Percentiles rank a stretch among this genome's conserved stretches.
Evolutionary conservation across 768 basidiomycete genomes (phyloP).

Genomic region (Kwoniella heveanensis): DNA sequence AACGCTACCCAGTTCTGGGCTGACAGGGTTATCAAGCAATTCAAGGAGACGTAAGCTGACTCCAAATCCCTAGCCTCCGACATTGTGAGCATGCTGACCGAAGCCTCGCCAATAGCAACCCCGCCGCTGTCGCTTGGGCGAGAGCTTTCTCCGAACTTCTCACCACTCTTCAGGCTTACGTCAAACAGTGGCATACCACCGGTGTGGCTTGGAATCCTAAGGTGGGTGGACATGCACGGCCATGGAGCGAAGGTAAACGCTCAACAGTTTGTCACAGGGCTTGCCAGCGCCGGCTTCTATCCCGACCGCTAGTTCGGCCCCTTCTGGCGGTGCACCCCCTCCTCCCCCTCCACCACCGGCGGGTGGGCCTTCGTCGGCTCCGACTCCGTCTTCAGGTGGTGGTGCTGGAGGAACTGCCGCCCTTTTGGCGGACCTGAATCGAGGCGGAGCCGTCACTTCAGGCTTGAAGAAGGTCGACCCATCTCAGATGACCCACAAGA

Average conservation of each 20-base stretch:
- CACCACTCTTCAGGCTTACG: constrained; percentile 78
- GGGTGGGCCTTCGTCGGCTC: constrained; percentile 40
- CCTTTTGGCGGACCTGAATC: constrained; percentile 87
- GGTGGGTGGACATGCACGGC: no score
- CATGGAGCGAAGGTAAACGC: no score
- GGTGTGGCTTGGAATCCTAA: constrained; percentile 87
- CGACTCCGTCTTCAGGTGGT: constrained; percentile 43
- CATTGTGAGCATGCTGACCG: background rate
- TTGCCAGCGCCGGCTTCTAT: constrained; percentile 54
- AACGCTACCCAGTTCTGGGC: constrained; percentile 85
- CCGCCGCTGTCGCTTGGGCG: constrained; percentile 87
- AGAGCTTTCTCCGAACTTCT: constrained; percentile 69
- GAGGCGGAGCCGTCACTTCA: constrained; percentile 85
- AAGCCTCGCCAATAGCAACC: constrained; percentile 63
- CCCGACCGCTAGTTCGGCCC: constrained; percentile 32
- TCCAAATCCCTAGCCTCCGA: background rate
- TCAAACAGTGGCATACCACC: constrained; percentile 79
- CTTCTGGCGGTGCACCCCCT: constrained; percentile 56
- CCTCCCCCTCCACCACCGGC: constrained; percentile 58
- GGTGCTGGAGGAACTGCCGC: constrained; percentile 63
- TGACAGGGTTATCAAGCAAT: constrained; percentile 86
- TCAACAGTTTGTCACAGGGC: constrained; percentile 24
- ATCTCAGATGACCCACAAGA: constrained; percentile 99
- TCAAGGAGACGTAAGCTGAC: constrained; percentile 77
- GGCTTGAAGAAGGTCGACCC: constrained; percentile 89